A percentile compares a stretch with the other conserved stretches of the same genome.
Conservation (phyloP, 495 filamentous ascomycete species). For the Aspergillus panamensis region DNA sequence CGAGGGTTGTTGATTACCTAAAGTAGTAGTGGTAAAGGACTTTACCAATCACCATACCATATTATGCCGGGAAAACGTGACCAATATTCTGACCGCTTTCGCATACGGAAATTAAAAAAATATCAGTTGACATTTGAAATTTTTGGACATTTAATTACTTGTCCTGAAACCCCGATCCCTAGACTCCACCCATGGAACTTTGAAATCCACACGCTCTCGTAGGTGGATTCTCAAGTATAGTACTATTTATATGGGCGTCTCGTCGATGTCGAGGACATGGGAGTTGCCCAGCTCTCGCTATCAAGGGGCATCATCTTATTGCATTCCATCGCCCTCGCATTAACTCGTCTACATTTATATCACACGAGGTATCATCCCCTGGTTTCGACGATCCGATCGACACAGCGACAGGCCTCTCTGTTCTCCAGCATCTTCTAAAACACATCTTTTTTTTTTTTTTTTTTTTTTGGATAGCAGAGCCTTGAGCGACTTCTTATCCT, state of each 20-base stretch:
- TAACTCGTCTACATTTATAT: background rate
- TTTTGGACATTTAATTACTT: too few species aligned
- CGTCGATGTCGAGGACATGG: background rate
- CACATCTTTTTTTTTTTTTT: too few species aligned
- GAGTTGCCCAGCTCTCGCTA: background rate
- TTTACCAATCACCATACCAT: too few species aligned
- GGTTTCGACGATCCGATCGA: background rate
- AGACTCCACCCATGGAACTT: background rate
- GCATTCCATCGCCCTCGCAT: background rate
- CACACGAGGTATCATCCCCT: background rate
- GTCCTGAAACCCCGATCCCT: too few species aligned
- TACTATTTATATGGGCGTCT: slow-evolving; percentile 2
- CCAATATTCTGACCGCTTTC: too few species aligned
- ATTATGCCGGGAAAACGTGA: too few species aligned
- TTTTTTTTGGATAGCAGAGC: background rate
- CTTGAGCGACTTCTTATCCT: background rate
- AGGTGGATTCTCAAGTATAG: background rate
- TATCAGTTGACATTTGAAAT: too few species aligned
- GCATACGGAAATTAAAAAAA: too few species aligned
- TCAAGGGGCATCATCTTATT: background rate
- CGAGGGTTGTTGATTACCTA: too few species aligned
- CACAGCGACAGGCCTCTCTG: background rate
- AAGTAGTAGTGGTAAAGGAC: too few species aligned
- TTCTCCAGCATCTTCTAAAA: background rate
- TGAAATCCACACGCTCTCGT: slow-evolving; percentile 8